Conservation (phyloP, 2,329 filamentous ascomycete species). For the Basipetospora sp. region DNA sequence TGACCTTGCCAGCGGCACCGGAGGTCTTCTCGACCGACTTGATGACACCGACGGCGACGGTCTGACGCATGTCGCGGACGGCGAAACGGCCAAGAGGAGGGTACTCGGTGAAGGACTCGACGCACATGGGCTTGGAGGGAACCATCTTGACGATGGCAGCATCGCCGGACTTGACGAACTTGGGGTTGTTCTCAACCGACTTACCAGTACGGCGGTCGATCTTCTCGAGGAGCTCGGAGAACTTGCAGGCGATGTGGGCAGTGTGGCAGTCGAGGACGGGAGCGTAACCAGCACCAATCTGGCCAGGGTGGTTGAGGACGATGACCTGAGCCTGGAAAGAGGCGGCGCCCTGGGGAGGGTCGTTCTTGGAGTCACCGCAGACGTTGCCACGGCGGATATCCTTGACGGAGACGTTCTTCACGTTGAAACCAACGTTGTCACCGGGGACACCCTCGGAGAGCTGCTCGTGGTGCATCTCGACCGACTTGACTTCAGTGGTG, state of each 20-base stretch:
- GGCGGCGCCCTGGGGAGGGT: slow-evolving; percentile 75
- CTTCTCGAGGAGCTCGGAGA: slow-evolving; percentile 98
- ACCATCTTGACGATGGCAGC: slow-evolving; percentile 99
- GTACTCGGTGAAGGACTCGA: slow-evolving; percentile 99
- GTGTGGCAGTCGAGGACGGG: slow-evolving; percentile 99
- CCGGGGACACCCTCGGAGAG: slow-evolving; percentile 85
- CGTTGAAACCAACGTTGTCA: slow-evolving; percentile 99
- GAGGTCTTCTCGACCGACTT: slow-evolving; percentile 63
- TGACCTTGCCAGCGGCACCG: slow-evolving; percentile 47
- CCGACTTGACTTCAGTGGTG: slow-evolving; percentile 99
- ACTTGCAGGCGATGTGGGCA: slow-evolving; percentile 99
- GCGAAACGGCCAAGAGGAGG: slow-evolving; percentile 99
- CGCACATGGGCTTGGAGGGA: slow-evolving; percentile 99
- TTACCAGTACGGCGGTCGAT: slow-evolving; percentile 99
- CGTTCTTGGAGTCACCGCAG: slow-evolving; percentile 99
- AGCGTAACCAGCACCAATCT: slow-evolving; percentile 97
- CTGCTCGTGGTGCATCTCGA: slow-evolving; percentile 99
- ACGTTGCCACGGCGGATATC: slow-evolving; percentile 99
- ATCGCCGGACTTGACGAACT: slow-evolving; percentile 99
- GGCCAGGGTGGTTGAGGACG: slow-evolving; percentile 99
- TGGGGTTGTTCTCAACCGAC: slow-evolving; percentile 77
- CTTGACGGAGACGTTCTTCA: slow-evolving; percentile 99
- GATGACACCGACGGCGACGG: slow-evolving; percentile 88
- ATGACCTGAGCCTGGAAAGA: slow-evolving; percentile 99
- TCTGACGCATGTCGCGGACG: slow-evolving; percentile 95